A percentile compares a stretch with the other conserved stretches of the same genome.
Conservation (phyloP, 768 basidiomycete species). For the Coprinopsis sp. region DNA sequence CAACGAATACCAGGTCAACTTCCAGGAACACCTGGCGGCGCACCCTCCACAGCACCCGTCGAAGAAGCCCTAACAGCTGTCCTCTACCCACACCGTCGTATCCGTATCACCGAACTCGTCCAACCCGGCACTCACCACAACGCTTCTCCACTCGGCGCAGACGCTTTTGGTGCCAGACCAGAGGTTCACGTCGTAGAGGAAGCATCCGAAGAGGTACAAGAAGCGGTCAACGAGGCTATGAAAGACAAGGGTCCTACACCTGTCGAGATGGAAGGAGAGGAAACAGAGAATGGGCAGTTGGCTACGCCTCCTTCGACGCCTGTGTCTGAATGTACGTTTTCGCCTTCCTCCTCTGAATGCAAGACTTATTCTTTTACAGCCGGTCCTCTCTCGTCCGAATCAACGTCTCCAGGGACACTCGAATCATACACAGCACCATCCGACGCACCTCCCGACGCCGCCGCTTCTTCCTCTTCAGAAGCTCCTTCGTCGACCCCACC, state of each 20-base stretch:
- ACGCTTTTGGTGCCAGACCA: no score
- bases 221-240: neutral
- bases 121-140: conserved; percentile 48
- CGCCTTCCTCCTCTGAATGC: no score
- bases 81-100: conserved; percentile 88
- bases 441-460: no score
- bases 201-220: neutral
- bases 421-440: no score
- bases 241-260: conserved; percentile 20
- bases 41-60: conserved; percentile 20
- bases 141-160: no score
- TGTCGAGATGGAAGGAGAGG: conserved; percentile 36
- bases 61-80: conserved; percentile 96
- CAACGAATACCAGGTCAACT: no score
- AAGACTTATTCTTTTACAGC: no score
- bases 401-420: no score
- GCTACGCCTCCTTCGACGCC: conserved; percentile 37
- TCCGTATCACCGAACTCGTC: conserved; percentile 82
- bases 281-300: conserved; percentile 44
- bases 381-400: no score
- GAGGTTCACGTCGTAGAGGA: neutral
- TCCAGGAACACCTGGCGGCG: conserved; percentile 52
- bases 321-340: no score
- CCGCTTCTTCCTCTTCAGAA: conserved; percentile 1
- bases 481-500: conserved; percentile 2